Evolutionary conservation across 176 grass and related monocot species (phyloP), one percentile per base, ranked within the genome.

Genomic region (Bolboschoenus planiculmis): DNA sequence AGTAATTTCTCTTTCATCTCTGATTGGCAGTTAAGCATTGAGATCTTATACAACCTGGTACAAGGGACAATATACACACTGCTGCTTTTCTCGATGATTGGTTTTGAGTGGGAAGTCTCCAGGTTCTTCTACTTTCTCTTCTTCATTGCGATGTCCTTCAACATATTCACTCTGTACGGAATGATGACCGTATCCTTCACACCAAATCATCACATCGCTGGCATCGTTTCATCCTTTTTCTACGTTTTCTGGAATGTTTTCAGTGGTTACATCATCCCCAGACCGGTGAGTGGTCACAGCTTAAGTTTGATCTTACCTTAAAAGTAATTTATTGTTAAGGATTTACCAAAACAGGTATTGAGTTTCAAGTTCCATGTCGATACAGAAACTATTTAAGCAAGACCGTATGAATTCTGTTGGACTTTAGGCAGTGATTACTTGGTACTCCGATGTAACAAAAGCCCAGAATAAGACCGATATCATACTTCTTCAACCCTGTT

Each of bases 71-170:
- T 94, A 14, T 97, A 97, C 63, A 91, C 88, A 10, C 4, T 91
- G 27, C 2, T 94, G 14, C 90, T 97, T 47, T 97, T 90, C 48
- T 56, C 90, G 10, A 94, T 92, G 94, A 94, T 97, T 1, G 88
- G 92, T 74, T 97, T 94, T n/a, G 83, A 81, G 3, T 97, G 94
- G 94, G 71, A 83, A 42, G 88, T 14, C 0, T 81, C 81, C 55
- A 92, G 84, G 68, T 97, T 97, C 83, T 76, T 97, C 16, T 97
- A 90, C 39, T 97, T 97, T 71, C 31, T 94, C 29, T 97, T 87
- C 88, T 94, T 97, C 85, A 77, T 94, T 13, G 18, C 88, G 11
- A 84, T 88, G 56, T 89, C 85, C 85, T 94, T 97, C 83, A 85
- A 62, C 87, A 92, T 94, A 83, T 97, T 94, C 84, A 86, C 87